Evolutionary conservation across 2,329 filamentous ascomycete genomes (phyloP).

Genomic region (Hypoxylon sp.): DNA sequence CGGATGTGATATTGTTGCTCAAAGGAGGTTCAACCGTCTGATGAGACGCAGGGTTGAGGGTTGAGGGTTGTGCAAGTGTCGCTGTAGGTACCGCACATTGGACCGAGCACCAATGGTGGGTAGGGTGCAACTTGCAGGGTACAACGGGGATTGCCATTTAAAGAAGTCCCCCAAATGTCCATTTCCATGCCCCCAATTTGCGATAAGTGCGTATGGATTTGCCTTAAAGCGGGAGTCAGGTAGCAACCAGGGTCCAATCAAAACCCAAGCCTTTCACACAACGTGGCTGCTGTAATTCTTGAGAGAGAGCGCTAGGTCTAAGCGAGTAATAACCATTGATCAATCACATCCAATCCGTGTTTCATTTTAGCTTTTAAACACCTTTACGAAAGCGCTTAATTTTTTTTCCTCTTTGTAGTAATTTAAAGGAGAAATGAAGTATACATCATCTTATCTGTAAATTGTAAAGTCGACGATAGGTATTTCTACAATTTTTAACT

Average conservation of each 20-base stretch:
- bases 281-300: conserved; percentile 26
- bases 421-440: conserved; percentile 6
- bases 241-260: conserved; percentile 24
- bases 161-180: background rate
- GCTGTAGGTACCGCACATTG: conserved; percentile 37
- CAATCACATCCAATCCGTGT: conserved; percentile 13
- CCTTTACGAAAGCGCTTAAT: conserved; percentile 21
- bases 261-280: conserved; percentile 7
- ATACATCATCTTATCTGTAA: conserved; percentile 23
- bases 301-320: background rate
- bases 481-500: conserved; percentile 11
- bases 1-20: conserved; percentile 43
- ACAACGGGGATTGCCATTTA: conserved; percentile 27
- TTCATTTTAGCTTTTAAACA: conserved; percentile 17
- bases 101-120: conserved; percentile 27
- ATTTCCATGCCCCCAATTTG: conserved; percentile 31
- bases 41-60: conserved; percentile 42
- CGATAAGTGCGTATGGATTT: conserved; percentile 39
- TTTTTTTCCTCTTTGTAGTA: background rate
- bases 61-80: conserved; percentile 35
- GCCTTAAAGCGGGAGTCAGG: conserved; percentile 37
- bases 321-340: conserved; percentile 18
- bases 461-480: background rate
- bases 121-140: conserved; percentile 37
- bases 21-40: conserved; percentile 45